Percentiles rank a stretch among this genome's conserved stretches.
These are phyloP conservation scores for Dipteronia dyeriana DNA, from an alignment of 345 rosid genomes.

Conservation along the genomic window DNA sequence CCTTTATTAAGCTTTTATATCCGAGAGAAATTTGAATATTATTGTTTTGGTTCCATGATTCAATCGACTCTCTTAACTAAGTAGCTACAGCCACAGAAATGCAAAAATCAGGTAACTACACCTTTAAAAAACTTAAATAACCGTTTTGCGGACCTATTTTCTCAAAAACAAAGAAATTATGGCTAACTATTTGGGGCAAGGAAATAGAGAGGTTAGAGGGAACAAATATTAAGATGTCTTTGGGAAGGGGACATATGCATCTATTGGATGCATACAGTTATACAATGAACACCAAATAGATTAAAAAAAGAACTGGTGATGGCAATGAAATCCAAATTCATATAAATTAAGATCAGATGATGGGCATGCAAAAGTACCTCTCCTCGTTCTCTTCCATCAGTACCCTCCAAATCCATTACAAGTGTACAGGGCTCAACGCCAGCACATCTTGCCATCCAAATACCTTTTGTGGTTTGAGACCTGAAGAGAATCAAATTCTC, in stretches of 20 bases:
- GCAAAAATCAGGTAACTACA: not conserved
- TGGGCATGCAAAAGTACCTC: conserved; percentile 54
- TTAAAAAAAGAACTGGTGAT: not conserved
- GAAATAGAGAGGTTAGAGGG: not conserved
- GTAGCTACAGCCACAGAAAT: not conserved
- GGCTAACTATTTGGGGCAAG: not conserved
- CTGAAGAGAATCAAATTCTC: conserved; percentile 38
- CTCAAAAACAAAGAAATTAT: not conserved
- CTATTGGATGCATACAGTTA: not conserved
- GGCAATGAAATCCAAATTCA: not conserved
- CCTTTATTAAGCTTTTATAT: not conserved
- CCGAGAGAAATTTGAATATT: not conserved
- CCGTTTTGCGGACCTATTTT: not conserved
- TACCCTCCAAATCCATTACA: conserved; percentile 99
- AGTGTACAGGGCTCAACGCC: conserved; percentile 94
- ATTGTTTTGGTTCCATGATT: not conserved
- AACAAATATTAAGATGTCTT: not conserved
- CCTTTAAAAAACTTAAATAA: not conserved
- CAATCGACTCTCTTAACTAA: not conserved
- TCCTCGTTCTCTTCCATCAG: conserved; percentile 99
- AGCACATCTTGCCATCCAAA: conserved; percentile 88
- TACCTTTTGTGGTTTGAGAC: conserved; percentile 98
- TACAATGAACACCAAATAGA: not conserved
- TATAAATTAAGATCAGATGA: not conserved
- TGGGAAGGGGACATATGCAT: not conserved